Conservation (phyloP, 2,329 filamentous ascomycete genomes). For the Diplocarpon rosae region DNA sequence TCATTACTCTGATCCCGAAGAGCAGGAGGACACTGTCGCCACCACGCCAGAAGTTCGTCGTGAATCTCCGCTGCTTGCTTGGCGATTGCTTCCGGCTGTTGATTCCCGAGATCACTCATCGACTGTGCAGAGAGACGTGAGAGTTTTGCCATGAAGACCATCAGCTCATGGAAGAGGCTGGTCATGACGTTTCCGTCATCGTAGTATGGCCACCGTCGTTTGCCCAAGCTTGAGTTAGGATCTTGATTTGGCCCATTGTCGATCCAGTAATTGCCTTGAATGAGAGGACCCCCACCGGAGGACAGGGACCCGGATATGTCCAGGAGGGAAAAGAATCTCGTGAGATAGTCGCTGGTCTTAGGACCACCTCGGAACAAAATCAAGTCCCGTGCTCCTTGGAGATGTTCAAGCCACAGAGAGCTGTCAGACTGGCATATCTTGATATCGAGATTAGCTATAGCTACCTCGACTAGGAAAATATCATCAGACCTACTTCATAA, state of each 20-base stretch:
- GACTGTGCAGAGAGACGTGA: conserved; percentile 22
- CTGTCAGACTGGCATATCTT: conserved; percentile 24
- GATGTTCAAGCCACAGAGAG: conserved; percentile 23
- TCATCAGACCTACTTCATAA: conserved; percentile 19
- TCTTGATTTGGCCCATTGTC: conserved; percentile 11
- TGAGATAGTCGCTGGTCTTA: conserved; percentile 20
- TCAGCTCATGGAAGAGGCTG: conserved; percentile 22
- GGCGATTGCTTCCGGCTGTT: conserved; percentile 13
- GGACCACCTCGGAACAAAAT: conserved; percentile 24
- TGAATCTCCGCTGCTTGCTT: conserved; percentile 13
- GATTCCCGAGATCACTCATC: conserved; percentile 13
- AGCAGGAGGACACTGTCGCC: conserved; percentile 16
- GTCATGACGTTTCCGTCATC: conserved; percentile 20
- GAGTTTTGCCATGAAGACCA: conserved; percentile 24
- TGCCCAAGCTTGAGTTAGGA: not conserved
- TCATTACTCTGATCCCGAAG: conserved; percentile 22
- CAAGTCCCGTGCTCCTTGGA: conserved; percentile 24
- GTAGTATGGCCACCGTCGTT: conserved; percentile 24
- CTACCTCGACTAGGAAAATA: too few relatives aligned
- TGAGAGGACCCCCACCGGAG: conserved; percentile 20
- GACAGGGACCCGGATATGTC: conserved; percentile 24
- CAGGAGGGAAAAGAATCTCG: conserved; percentile 24
- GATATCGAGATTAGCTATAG: not conserved
- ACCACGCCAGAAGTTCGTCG: conserved; percentile 20
- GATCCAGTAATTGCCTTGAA: conserved; percentile 25